Evolutionary conservation across 305 asterid genomes (phyloP).

Genomic region (Euphrasia arctica): DNA sequence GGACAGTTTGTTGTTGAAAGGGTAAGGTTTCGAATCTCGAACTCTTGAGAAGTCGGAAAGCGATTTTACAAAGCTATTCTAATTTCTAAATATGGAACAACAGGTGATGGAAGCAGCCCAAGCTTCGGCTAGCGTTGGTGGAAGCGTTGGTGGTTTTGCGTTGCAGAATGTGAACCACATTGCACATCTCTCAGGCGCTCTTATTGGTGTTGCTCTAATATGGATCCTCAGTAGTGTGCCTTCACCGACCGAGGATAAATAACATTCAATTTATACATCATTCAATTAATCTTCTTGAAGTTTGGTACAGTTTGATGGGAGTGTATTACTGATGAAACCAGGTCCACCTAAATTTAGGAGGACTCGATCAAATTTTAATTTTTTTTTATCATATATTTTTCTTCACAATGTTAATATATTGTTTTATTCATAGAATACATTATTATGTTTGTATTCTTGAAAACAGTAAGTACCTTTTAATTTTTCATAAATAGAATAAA

Average conservation of each 20-base stretch:
- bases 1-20: constrained; percentile 91
- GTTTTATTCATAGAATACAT: too few species aligned
- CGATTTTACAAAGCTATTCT: background rate
- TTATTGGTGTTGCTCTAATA: constrained; percentile 75
- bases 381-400: too few species aligned
- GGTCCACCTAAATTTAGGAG: too few species aligned
- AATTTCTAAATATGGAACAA: background rate
- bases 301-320: background rate
- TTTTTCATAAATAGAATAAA: too few species aligned
- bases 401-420: too few species aligned
- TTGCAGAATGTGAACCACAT: constrained; percentile 74
- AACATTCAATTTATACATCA: background rate
- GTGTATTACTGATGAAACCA: background rate
- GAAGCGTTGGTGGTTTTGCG: constrained; percentile 50
- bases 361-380: too few species aligned
- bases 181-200: constrained; percentile 91
- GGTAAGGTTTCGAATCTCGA: constrained; percentile 36
- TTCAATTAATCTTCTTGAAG: background rate
- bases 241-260: constrained; percentile 40
- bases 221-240: constrained; percentile 71
- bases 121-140: constrained; percentile 68
- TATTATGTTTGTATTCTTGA: too few species aligned
- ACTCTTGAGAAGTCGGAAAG: background rate
- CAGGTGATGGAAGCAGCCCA: constrained; percentile 99
- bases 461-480: too few species aligned